Conservation (phyloP, 1,284 basidiomycete species). For the Ustilago tritici region DNA sequence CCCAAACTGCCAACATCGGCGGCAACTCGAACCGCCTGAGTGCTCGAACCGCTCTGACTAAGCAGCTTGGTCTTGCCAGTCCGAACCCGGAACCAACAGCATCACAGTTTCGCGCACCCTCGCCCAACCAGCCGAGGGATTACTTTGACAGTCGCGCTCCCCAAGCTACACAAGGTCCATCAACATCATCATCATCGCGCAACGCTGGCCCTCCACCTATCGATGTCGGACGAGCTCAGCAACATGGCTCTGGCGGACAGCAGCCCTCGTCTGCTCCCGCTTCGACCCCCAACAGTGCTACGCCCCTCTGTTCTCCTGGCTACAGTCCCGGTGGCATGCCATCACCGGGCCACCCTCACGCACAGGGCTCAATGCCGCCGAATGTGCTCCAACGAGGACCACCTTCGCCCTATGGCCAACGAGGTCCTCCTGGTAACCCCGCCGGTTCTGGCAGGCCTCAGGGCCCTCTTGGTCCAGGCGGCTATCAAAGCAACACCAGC, state of each 20-base stretch:
- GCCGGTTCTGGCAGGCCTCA: constrained; percentile 10
- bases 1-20: constrained; percentile 7
- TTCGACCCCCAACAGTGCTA: constrained; percentile 36
- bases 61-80: constrained; percentile 52
- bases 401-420: constrained; percentile 29
- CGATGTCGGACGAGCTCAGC: constrained; percentile 37
- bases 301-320: constrained; percentile 42
- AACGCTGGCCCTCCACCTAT: constrained; percentile 34
- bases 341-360: constrained; percentile 16
- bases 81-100: constrained; percentile 22
- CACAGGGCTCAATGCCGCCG: constrained; percentile 22
- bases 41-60: constrained; percentile 51
- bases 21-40: constrained; percentile 29
- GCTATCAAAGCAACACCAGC: constrained; percentile 10
- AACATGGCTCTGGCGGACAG: constrained; percentile 13
- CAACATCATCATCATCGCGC: constrained; percentile 22
- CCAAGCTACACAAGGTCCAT: constrained; percentile 17
- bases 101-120: constrained; percentile 5
- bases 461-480: constrained; percentile 8
- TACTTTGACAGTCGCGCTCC: constrained; percentile 35
- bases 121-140: constrained; percentile 24
- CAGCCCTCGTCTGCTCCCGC: constrained; percentile 16
- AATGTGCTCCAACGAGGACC: constrained; percentile 47
- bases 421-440: constrained; percentile 13
- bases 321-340: constrained; percentile 29